Percentiles rank a stretch among this genome's conserved stretches.
phyloP scores from a whole-genome alignment of 2,329 filamentous ascomycete species.

The Sclerotinia spermophila region DNA sequence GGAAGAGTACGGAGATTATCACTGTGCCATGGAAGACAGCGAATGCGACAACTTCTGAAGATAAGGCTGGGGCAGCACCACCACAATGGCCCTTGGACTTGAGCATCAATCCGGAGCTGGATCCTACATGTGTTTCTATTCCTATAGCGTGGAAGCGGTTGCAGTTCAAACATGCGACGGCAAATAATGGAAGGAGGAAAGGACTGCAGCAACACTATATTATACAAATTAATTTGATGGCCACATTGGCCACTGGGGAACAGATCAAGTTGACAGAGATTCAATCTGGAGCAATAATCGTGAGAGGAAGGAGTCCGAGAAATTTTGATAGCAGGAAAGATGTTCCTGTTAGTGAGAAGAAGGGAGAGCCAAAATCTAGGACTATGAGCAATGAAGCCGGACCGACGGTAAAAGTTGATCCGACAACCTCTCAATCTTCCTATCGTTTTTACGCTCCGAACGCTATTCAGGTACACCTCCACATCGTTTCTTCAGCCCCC shows the following conservation, averaged over 20 bases:
- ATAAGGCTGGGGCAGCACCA: conserved; percentile 48
- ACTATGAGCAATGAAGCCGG: conserved; percentile 26
- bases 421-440: conserved; percentile 25
- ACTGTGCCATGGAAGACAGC: conserved; percentile 88
- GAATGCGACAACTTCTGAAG: conserved; percentile 30
- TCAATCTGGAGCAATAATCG: conserved; percentile 89
- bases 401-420: conserved; percentile 33
- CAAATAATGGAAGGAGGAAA: conserved; percentile 91
- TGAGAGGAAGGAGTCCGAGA: conserved; percentile 83
- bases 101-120: conserved; percentile 62
- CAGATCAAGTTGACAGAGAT: conserved; percentile 78
- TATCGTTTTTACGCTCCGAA: conserved; percentile 34
- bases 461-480: conserved; percentile 29
- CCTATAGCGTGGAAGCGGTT: conserved; percentile 90
- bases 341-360: conserved; percentile 55
- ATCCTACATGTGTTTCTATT: conserved; percentile 73
- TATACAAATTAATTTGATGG: conserved; percentile 78
- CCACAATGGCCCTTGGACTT: conserved; percentile 55
- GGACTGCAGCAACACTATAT: conserved; percentile 94
- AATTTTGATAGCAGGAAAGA: conserved; percentile 94
- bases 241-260: conserved; percentile 61
- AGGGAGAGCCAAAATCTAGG: conserved; percentile 32
- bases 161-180: conserved; percentile 94
- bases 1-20: conserved; percentile 89
- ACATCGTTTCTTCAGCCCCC: neutral